Evolutionary conservation across 2,329 filamentous ascomycete species (phyloP).

Genomic region (Lecanoromycetidae sp.): DNA sequence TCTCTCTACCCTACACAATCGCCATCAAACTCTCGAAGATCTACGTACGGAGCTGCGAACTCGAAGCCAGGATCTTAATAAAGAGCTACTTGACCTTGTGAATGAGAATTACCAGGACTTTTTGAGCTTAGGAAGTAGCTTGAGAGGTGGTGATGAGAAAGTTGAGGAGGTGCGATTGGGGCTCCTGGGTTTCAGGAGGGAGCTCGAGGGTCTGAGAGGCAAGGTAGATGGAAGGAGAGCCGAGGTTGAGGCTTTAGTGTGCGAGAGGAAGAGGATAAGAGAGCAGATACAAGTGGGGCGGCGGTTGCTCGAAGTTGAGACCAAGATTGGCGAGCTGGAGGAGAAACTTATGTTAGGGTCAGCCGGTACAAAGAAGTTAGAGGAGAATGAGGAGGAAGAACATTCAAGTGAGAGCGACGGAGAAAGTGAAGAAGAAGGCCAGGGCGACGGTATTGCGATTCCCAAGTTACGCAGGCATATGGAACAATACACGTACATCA

Average conservation of each 20-base stretch:
- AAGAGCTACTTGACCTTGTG: conserved; percentile 84
- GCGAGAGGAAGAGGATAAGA: conserved; percentile 55
- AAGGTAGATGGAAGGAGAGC: conserved; percentile 51
- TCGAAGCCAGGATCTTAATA: conserved; percentile 64
- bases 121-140: conserved; percentile 63
- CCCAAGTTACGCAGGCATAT: conserved; percentile 43
- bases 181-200: conserved; percentile 70
- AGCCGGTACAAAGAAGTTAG: conserved; percentile 27
- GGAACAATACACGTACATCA: conserved; percentile 46
- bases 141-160: conserved; percentile 79
- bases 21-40: conserved; percentile 93
- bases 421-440: conserved; percentile 31
- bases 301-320: conserved; percentile 33
- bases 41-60: conserved; percentile 74
- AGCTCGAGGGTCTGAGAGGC: conserved; percentile 61
- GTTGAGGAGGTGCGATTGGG: conserved; percentile 84
- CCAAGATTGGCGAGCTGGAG: conserved; percentile 47
- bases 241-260: conserved; percentile 51
- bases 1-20: conserved; percentile 70
- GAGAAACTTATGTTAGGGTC: conserved; percentile 55
- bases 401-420: conserved; percentile 19
- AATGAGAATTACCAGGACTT: conserved; percentile 94
- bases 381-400: conserved; percentile 26
- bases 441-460: conserved; percentile 26
- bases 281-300: conserved; percentile 51